phyloP scores from a whole-genome alignment of 208 protist species.

The Endotrypanum monterogeii region DNA sequence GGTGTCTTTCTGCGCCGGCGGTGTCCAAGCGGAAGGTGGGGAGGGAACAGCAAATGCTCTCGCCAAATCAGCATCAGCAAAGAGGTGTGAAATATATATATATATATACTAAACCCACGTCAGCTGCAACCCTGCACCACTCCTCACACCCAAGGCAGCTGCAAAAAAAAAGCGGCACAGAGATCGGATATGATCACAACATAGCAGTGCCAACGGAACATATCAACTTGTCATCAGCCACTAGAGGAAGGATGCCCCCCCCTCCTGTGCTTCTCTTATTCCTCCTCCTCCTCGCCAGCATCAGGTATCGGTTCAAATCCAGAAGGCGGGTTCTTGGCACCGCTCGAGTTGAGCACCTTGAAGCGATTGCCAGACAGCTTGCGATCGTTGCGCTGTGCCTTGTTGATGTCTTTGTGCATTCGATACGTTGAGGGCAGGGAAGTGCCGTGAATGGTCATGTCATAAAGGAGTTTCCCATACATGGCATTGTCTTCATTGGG shows the following conservation, averaged over 20 bases:
- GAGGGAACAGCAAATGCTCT: neutral
- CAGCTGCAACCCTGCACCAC: neutral
- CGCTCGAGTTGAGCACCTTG: conserved; percentile 72
- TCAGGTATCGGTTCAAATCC: conserved; percentile 87
- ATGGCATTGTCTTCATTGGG: conserved; percentile 91
- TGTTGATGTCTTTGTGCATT: conserved; percentile 93
- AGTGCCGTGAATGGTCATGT: conserved; percentile 87
- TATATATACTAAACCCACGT: neutral
- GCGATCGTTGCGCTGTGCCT: conserved; percentile 89
- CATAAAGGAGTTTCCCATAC: conserved; percentile 90
- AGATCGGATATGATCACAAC: neutral
- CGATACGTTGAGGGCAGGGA: conserved; percentile 86
- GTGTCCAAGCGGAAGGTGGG: neutral
- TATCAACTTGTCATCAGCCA: neutral
- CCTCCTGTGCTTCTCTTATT: conserved; percentile 30
- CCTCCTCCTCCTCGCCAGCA: conserved; percentile 71
- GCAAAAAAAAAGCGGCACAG: neutral
- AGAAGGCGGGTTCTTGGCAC: conserved; percentile 81
- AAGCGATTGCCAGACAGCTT: conserved; percentile 90
- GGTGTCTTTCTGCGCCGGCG: neutral
- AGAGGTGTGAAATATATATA: conserved; percentile 1
- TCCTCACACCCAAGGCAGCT: neutral
- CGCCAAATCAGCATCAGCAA: neutral
- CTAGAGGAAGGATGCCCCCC: neutral
- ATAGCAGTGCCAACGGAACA: neutral